A percentile compares a stretch with the other conserved stretches of the same genome.
These are phyloP conservation scores for Anisodus acutangulus DNA, from an alignment of 257 asterid genomes.

Conservation along the genomic window DNA sequence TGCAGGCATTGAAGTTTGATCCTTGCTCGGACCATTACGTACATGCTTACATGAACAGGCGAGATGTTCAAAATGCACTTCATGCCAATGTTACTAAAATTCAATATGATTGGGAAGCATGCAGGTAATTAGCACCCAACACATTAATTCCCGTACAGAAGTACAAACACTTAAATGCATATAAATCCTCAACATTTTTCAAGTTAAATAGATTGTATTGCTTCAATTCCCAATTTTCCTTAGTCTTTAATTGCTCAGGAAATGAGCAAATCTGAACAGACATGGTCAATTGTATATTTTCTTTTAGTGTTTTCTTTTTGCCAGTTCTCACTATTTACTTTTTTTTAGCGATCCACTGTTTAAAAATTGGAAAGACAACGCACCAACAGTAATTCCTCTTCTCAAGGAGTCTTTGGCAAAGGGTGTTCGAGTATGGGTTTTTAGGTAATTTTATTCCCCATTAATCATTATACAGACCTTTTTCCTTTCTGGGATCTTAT, in stretches of 20 bases:
- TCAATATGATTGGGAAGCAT: neutral
- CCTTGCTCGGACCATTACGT: neutral
- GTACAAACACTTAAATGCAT: no score
- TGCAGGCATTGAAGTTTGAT: neutral
- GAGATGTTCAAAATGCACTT: slow-evolving; percentile 24
- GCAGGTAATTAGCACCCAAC: slow-evolving; percentile 11
- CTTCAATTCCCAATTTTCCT: neutral
- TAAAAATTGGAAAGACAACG: slow-evolving; percentile 19
- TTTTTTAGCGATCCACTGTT: neutral
- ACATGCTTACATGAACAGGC: neutral
- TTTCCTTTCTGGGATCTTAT: neutral
- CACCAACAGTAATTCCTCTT: slow-evolving; percentile 28
- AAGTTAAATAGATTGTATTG: neutral
- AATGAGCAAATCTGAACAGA: no score
- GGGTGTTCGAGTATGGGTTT: slow-evolving; percentile 36
- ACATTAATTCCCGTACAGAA: slow-evolving; percentile 4
- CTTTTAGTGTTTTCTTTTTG: no score
- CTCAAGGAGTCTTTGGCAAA: slow-evolving; percentile 30
- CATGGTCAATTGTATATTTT: neutral
- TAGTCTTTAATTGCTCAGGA: no score
- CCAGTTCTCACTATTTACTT: neutral
- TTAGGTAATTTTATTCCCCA: slow-evolving; percentile 31
- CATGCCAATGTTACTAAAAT: slow-evolving; percentile 19
- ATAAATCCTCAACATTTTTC: no score
- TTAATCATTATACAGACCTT: no score